A percentile compares a stretch with the other conserved stretches of the same genome.
These are phyloP conservation scores for Huntiella abstrusa DNA, from an alignment of 2,329 filamentous ascomycete genomes.

Conservation along the genomic window DNA sequence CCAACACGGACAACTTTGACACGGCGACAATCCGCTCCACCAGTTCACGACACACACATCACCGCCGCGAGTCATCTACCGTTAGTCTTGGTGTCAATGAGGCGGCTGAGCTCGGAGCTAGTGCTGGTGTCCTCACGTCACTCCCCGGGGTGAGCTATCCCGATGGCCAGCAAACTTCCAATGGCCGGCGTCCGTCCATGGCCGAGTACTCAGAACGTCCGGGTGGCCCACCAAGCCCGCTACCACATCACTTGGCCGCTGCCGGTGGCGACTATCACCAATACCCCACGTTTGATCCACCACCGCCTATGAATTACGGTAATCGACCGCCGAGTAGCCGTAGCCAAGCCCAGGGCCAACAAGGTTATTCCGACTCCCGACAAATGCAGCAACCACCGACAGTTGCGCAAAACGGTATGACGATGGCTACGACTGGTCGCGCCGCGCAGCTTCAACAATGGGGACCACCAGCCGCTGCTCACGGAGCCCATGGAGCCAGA, in stretches of 20 bases:
- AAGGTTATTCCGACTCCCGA: slow-evolving; percentile 33
- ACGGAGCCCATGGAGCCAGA: slow-evolving; percentile 16
- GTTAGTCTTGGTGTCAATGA: slow-evolving; percentile 51
- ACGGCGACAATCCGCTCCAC: slow-evolving; percentile 10
- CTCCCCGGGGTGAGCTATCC: slow-evolving; percentile 56
- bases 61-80: slow-evolving; percentile 54
- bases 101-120: slow-evolving; percentile 46
- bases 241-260: slow-evolving; percentile 60
- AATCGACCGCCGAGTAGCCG: slow-evolving; percentile 20
- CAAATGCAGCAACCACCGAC: no score
- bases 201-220: slow-evolving; percentile 37
- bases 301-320: slow-evolving; percentile 22
- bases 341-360: slow-evolving; percentile 27
- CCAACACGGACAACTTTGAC: slow-evolving; percentile 30
- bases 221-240: slow-evolving; percentile 42
- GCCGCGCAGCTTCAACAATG: slow-evolving; percentile 63
- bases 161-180: slow-evolving; percentile 21
- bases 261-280: slow-evolving; percentile 75
- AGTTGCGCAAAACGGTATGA: slow-evolving; percentile 38
- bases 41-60: slow-evolving; percentile 21
- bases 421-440: slow-evolving; percentile 53
- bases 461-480: slow-evolving; percentile 28
- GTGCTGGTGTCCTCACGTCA: slow-evolving; percentile 67
- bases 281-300: slow-evolving; percentile 55
- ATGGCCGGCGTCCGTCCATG: not conserved